Evolutionary conservation across 805 yeast species (phyloP).

Genomic region (Candida ipomoeae): DNA sequence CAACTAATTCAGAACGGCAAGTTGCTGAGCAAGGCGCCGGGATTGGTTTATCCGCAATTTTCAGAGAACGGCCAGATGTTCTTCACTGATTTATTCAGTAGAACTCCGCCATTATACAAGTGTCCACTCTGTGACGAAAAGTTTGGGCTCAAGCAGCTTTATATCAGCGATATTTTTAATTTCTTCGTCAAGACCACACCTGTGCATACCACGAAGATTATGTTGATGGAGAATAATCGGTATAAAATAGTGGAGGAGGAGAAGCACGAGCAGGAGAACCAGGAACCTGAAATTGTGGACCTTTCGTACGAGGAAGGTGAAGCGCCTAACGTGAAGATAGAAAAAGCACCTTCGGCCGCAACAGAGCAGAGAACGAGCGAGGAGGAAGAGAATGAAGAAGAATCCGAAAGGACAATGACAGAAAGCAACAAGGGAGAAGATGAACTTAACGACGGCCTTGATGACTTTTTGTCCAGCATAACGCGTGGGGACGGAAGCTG

Average conservation of each 20-base stretch:
- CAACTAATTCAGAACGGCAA: constrained; percentile 10
- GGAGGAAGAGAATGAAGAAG: not conserved
- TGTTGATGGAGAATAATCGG: constrained; percentile 31
- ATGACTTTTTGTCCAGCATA: constrained; percentile 24
- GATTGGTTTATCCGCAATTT: constrained; percentile 13
- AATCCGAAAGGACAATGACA: not conserved
- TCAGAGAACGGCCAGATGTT: constrained; percentile 20
- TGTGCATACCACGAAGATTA: constrained; percentile 28
- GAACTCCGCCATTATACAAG: constrained; percentile 28
- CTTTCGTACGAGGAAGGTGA: constrained; percentile 30
- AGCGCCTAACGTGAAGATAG: constrained; percentile 10
- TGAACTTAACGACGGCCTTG: constrained; percentile 28
- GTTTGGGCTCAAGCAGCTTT: constrained; percentile 32
- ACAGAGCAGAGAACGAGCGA: not conserved
- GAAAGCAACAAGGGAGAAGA: constrained; percentile 4
- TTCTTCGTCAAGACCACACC: constrained; percentile 41
- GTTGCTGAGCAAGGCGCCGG: constrained; percentile 10
- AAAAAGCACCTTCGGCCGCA: not conserved
- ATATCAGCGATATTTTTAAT: constrained; percentile 37
- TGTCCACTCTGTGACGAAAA: constrained; percentile 39
- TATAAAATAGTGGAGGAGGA: constrained; percentile 32
- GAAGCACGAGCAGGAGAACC: constrained; percentile 9
- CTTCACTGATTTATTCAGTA: constrained; percentile 13
- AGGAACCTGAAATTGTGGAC: constrained; percentile 23
- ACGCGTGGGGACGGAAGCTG: constrained; percentile 31